These are phyloP conservation scores for Entophlyctis luteolus DNA, from an alignment of 192 early-diverging fungal species.

Conservation along the genomic window DNA sequence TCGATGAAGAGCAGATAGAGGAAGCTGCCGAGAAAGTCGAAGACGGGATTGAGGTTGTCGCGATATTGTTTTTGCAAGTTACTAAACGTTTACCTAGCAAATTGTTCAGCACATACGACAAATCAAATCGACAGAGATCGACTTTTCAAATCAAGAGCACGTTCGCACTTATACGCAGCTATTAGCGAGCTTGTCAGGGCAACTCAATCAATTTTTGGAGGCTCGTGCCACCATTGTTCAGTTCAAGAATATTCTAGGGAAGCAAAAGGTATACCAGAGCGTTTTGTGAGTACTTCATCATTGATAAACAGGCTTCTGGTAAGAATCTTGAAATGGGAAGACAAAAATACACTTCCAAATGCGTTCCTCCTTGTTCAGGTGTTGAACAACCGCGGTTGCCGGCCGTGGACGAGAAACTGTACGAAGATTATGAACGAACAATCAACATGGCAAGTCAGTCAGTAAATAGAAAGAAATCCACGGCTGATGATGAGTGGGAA, in stretches of 20 bases:
- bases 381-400: no score
- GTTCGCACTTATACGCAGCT: conserved; percentile 3
- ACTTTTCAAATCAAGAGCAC: conserved; percentile 14
- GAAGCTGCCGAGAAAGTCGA: conserved; percentile 6
- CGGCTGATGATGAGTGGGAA: conserved; percentile 1
- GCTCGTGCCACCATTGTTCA: conserved; percentile 13
- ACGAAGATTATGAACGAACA: no score
- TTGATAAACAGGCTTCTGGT: no score
- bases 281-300: no score
- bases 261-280: not conserved
- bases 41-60: conserved; percentile 12
- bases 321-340: no score
- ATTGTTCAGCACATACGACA: conserved; percentile 6
- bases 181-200: conserved; percentile 7
- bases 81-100: conserved; percentile 9
- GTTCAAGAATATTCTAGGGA: not conserved
- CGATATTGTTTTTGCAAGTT: not conserved
- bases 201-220: conserved; percentile 21
- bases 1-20: conserved; percentile 9
- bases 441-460: no score
- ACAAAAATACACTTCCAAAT: no score
- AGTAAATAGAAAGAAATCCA: no score
- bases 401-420: no score
- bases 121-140: conserved; percentile 6
- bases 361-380: no score